A percentile compares a stretch with the other conserved stretches of the same genome.
Evolutionary conservation across 2,329 filamentous ascomycete genomes (phyloP).

Genomic region (Arthrobotrys megalospora): DNA sequence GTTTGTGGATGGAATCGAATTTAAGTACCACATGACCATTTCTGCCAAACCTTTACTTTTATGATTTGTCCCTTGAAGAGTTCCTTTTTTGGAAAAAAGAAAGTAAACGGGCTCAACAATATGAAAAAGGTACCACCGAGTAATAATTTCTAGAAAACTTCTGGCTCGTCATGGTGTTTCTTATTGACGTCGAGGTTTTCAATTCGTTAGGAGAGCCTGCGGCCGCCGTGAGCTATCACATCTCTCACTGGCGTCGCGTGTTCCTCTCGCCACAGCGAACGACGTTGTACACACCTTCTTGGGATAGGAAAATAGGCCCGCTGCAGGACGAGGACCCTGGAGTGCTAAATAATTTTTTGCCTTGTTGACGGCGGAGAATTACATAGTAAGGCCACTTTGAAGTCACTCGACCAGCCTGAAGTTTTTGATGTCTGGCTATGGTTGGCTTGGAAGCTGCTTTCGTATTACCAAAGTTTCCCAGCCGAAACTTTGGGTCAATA

Average conservation of each 20-base stretch:
- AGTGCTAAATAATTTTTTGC: constrained; percentile 7
- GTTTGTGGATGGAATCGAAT: constrained; percentile 26
- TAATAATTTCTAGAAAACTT: constrained; percentile 16
- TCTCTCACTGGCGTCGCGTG: constrained; percentile 51
- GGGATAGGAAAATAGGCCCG: constrained; percentile 30
- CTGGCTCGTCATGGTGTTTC: constrained; percentile 27
- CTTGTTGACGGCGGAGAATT: not conserved
- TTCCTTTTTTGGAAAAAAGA: constrained; percentile 29
- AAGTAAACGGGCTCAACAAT: constrained; percentile 30
- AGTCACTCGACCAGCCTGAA: constrained; percentile 32
- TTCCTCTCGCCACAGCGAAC: constrained; percentile 54
- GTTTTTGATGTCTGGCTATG: constrained; percentile 1
- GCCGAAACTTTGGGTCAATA: constrained; percentile 16
- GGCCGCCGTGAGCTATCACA: constrained; percentile 20
- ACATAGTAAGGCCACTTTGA: constrained; percentile 11
- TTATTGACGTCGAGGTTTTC: constrained; percentile 11
- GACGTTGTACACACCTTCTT: constrained; percentile 38
- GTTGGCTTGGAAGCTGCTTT: constrained; percentile 46
- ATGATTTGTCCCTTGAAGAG: constrained; percentile 30
- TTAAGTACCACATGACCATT: constrained; percentile 59
- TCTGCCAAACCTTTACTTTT: constrained; percentile 20
- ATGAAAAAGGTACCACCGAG: constrained; percentile 21
- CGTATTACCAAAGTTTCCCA: constrained; percentile 47
- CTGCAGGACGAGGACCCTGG: constrained; percentile 38
- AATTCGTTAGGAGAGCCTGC: constrained; percentile 8